Percentiles rank a stretch among this genome's conserved stretches.
phyloP scores from a whole-genome alignment of 1,284 basidiomycete genomes.

The Ceratobasidium sp. region DNA sequence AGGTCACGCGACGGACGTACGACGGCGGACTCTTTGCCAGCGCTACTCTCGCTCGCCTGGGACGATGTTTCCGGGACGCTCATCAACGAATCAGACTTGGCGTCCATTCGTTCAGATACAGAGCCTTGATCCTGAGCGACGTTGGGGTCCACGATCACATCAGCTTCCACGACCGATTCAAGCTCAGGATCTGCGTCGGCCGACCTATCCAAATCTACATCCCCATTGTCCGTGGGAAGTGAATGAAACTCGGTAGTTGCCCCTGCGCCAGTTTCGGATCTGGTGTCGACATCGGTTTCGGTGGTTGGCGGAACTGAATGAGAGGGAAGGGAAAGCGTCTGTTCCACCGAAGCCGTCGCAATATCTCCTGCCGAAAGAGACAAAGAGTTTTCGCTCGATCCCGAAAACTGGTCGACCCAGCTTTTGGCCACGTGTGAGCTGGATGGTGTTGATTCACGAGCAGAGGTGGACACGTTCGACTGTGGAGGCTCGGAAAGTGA shows the following conservation, averaged over 20 bases:
- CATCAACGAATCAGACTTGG: conserved; percentile 26
- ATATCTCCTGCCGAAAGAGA: conserved; percentile 33
- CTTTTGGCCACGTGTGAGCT: conserved; percentile 46
- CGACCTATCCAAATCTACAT: conserved; percentile 5
- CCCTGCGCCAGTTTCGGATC: conserved; percentile 19
- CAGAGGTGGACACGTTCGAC: conserved; percentile 35
- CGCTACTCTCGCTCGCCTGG: conserved; percentile 24
- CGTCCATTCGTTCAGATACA: neutral
- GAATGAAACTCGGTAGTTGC: conserved; percentile 34
- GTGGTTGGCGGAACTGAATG: conserved; percentile 32
- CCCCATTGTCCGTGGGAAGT: conserved; percentile 28
- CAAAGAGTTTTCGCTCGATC: conserved; percentile 29
- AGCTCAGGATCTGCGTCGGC: conserved; percentile 2
- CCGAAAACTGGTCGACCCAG: conserved; percentile 60
- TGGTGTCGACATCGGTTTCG: conserved; percentile 22
- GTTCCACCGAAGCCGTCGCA: conserved; percentile 35
- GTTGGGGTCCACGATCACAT: neutral
- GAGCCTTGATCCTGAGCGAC: neutral
- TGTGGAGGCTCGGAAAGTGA: conserved; percentile 28
- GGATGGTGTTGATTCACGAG: neutral
- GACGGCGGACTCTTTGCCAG: conserved; percentile 17
- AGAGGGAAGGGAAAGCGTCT: conserved; percentile 35
- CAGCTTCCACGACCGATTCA: conserved; percentile 4
- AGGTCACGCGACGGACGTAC: neutral
- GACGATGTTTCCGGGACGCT: conserved; percentile 29